Conservation (phyloP, 2,329 filamentous ascomycete species). For the Aspergillus sp. region DNA sequence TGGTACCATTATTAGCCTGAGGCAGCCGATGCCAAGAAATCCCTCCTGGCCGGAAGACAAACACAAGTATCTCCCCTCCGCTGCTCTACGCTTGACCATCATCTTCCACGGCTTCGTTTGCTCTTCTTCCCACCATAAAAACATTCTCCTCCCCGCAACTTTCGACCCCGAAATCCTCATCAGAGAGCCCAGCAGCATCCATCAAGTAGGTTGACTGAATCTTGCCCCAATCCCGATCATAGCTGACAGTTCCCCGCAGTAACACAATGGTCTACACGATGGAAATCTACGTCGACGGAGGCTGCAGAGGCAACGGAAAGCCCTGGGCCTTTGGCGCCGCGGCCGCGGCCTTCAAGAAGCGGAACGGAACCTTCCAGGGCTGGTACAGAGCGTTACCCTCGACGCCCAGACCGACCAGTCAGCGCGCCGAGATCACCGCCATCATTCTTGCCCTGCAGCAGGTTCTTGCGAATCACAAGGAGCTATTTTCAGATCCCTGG, state of each 20-base stretch:
- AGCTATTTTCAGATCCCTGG: not conserved
- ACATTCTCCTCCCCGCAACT: no score
- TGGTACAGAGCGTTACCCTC: not conserved
- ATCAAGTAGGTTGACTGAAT: no score
- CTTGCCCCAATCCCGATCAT: not conserved
- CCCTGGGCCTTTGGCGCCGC: not conserved
- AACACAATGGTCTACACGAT: conserved; percentile 7
- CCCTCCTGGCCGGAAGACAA: no score
- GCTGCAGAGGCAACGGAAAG: conserved; percentile 10
- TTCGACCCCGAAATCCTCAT: no score
- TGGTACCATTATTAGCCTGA: no score
- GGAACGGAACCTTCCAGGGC: not conserved
- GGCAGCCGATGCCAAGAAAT: no score
- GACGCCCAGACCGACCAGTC: not conserved
- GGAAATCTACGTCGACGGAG: conserved; percentile 2
- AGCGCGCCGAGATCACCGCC: conserved; percentile 4
- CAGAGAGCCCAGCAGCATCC: no score
- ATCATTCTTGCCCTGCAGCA: conserved; percentile 1
- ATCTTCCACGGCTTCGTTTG: no score
- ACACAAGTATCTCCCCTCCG: no score
- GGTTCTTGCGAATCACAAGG: not conserved
- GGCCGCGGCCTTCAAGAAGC: not conserved
- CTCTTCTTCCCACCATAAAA: no score
- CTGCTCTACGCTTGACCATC: no score
- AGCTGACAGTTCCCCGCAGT: not conserved